Conservation (phyloP, 2,329 filamentous ascomycete species). For the Aureobasidium vineae region DNA sequence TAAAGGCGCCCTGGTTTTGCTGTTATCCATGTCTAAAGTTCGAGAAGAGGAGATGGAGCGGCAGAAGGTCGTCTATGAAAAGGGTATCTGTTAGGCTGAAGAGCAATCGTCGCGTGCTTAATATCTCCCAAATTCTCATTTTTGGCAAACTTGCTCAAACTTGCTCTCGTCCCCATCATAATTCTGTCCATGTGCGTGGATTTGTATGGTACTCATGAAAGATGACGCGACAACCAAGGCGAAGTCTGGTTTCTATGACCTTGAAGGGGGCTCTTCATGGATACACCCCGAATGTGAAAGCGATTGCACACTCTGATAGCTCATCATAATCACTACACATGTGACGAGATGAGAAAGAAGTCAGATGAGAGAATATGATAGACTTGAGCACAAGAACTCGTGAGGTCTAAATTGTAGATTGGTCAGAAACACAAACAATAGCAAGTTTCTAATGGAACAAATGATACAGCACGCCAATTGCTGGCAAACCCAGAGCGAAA, state of each 20-base stretch:
- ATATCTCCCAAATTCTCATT: too few relatives aligned
- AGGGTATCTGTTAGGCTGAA: neutral
- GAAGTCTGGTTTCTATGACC: too few relatives aligned
- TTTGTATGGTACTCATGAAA: too few relatives aligned
- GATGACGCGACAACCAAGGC: too few relatives aligned
- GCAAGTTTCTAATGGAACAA: slow-evolving; percentile 5
- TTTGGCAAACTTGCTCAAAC: neutral
- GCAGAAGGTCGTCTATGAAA: neutral
- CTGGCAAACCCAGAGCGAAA: neutral
- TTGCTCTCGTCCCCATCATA: neutral
- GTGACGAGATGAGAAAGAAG: too few relatives aligned
- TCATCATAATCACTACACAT: too few relatives aligned
- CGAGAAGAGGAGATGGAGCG: neutral
- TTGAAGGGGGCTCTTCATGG: too few relatives aligned
- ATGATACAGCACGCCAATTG: slow-evolving; percentile 10
- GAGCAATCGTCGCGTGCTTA: neutral
- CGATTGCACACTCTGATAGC: too few relatives aligned
- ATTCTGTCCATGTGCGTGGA: too few relatives aligned
- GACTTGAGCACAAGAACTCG: neutral
- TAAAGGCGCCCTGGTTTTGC: neutral
- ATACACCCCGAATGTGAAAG: too few relatives aligned
- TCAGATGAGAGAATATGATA: too few relatives aligned
- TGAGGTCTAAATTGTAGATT: slow-evolving; percentile 2
- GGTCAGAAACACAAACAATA: neutral
- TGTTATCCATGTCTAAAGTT: neutral